Evolutionary conservation across 140 eudicot species (phyloP).

Genomic region (Bidens hawaiensis): DNA sequence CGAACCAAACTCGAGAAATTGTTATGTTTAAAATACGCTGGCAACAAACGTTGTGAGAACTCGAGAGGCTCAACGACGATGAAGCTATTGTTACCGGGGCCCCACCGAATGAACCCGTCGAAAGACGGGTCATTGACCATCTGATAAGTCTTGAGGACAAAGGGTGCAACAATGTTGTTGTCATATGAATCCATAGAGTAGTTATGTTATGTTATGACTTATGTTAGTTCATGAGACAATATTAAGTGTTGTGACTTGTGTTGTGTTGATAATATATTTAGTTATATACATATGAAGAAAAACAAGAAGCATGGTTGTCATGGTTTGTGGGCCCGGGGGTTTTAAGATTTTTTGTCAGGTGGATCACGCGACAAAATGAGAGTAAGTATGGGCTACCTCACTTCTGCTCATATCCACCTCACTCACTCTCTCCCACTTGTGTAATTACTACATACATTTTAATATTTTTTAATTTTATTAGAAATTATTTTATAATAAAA

Average conservation of each 20-base stretch:
- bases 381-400: slow-evolving; percentile 16
- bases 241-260: background rate
- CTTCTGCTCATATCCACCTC: background rate
- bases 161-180: slow-evolving; percentile 50
- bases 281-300: slow-evolving; percentile 1
- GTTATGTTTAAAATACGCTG: slow-evolving; percentile 63
- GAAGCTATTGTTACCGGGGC: slow-evolving; percentile 53
- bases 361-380: slow-evolving; percentile 25
- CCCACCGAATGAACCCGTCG: slow-evolving; percentile 55
- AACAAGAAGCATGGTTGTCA: slow-evolving; percentile 32
- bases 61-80: slow-evolving; percentile 57
- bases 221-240: background rate
- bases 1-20: slow-evolving; percentile 85
- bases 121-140: slow-evolving; percentile 58
- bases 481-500: too few species aligned
- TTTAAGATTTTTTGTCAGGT: slow-evolving; percentile 24
- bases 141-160: slow-evolving; percentile 64
- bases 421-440: background rate
- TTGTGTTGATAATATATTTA: too few species aligned
- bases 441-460: background rate
- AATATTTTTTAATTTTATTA: too few species aligned
- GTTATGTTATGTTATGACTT: too few species aligned
- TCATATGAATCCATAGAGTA: slow-evolving; percentile 39
- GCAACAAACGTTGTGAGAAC: slow-evolving; percentile 49
- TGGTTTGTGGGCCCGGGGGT: slow-evolving; percentile 6